A percentile compares a stretch with the other conserved stretches of the same genome.
Conservation (phyloP, 139 green algal species). For the Coelastrella sp. region DNA sequence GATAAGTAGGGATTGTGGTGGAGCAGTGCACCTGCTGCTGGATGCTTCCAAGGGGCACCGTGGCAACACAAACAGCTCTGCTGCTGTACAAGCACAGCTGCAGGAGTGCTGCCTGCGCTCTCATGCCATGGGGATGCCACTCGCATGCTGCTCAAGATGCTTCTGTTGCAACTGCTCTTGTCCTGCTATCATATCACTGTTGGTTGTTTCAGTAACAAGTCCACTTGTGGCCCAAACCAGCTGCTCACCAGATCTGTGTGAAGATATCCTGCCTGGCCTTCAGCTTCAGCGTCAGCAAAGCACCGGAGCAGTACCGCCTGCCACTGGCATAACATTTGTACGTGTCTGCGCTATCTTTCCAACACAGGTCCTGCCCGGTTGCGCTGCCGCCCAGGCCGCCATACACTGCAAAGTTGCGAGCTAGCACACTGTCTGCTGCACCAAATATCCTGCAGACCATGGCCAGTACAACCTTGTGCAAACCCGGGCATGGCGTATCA, state of each 20-base stretch:
- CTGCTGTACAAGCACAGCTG: no score
- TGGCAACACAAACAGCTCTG: no score
- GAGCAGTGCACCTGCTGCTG: no score
- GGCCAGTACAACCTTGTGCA: background rate
- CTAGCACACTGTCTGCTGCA: constrained; percentile 14
- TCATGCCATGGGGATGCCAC: no score
- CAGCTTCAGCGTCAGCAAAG: constrained; percentile 31
- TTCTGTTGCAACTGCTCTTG: no score
- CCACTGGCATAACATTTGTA: constrained; percentile 39
- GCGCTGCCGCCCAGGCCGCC: background rate
- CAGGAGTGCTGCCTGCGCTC: no score
- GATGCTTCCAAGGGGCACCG: no score
- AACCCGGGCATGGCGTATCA: background rate
- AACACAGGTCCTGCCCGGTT: background rate
- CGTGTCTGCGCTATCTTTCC: background rate
- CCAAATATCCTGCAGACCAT: constrained; percentile 9
- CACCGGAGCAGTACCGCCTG: constrained; percentile 27
- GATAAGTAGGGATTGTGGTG: no score
- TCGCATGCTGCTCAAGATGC: background rate
- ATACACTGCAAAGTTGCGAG: constrained; percentile 37
- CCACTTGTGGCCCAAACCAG: background rate
- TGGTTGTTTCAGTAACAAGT: no score
- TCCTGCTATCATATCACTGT: no score
- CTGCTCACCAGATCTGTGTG: constrained; percentile 31
- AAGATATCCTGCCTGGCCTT: constrained; percentile 34